A percentile compares a stretch with the other conserved stretches of the same genome.
These are phyloP conservation scores for Lycium ferocissimum DNA, from an alignment of 257 asterid species.

Conservation along the genomic window DNA sequence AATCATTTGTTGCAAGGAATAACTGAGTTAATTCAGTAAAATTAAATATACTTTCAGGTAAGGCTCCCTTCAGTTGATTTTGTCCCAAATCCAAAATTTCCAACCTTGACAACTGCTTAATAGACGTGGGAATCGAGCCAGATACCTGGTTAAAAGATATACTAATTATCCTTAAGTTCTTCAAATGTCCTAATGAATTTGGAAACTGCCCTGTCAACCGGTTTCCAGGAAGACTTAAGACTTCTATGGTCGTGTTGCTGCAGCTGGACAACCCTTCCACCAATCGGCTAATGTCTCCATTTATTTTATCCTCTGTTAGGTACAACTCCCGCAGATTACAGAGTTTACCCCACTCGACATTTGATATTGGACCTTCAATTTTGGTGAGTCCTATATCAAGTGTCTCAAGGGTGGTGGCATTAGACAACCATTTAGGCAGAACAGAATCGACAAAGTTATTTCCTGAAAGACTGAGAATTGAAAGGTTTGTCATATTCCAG, in stretches of 20 bases:
- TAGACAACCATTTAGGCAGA: constrained; percentile 38
- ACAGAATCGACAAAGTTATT: constrained; percentile 32
- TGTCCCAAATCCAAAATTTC: constrained; percentile 7
- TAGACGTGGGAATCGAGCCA: constrained; percentile 29
- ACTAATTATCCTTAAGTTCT: not conserved
- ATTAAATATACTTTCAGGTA: constrained; percentile 25
- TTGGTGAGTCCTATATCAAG: constrained; percentile 28
- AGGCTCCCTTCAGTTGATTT: constrained; percentile 25
- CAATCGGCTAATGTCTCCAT: not conserved
- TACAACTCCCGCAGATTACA: not conserved
- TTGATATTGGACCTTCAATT: constrained; percentile 18
- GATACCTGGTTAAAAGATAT: constrained; percentile 12
- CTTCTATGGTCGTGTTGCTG: constrained; percentile 22
- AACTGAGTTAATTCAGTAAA: not conserved
- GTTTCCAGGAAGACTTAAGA: constrained; percentile 8
- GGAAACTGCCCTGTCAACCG: constrained; percentile 28
- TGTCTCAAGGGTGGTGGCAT: constrained; percentile 31
- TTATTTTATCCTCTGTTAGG: constrained; percentile 5
- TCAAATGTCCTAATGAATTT: constrained; percentile 23
- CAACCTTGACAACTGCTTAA: constrained; percentile 23
- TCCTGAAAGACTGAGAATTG: constrained; percentile 29
- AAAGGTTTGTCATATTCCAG: constrained; percentile 30
- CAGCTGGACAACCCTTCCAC: constrained; percentile 2
- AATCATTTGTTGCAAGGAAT: constrained; percentile 15
- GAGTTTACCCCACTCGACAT: constrained; percentile 13